phyloP scores from a whole-genome alignment of 345 rosid species.

The Salix viminalis region DNA sequence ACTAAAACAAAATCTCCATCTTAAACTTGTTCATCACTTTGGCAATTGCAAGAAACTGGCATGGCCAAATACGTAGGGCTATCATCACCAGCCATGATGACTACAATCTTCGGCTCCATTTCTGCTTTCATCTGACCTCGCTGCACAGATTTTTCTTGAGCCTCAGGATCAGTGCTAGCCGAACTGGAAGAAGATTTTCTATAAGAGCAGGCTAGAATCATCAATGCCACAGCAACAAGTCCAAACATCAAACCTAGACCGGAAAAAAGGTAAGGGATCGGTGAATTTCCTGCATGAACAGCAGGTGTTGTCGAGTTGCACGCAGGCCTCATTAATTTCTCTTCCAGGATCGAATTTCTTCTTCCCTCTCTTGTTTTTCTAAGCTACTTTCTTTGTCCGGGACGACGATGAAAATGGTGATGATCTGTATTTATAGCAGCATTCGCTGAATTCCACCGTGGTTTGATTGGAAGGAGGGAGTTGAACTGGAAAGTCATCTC shows the following conservation, averaged over 20 bases:
- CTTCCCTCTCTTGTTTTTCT: neutral
- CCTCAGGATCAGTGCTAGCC: neutral
- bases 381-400: neutral
- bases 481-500: neutral
- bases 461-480: slow-evolving; percentile 17
- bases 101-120: slow-evolving; percentile 64
- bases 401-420: neutral
- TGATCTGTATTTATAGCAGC: slow-evolving; percentile 22
- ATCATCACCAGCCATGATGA: slow-evolving; percentile 64
- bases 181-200: slow-evolving; percentile 12
- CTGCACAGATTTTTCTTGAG: slow-evolving; percentile 17
- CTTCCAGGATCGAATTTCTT: neutral
- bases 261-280: slow-evolving; percentile 46
- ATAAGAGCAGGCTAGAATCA: slow-evolving; percentile 47
- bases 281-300: slow-evolving; percentile 29
- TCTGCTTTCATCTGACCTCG: slow-evolving; percentile 29
- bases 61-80: slow-evolving; percentile 56
- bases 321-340: slow-evolving; percentile 34
- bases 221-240: slow-evolving; percentile 37
- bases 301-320: slow-evolving; percentile 19
- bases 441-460: slow-evolving; percentile 8
- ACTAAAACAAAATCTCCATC: neutral
- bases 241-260: slow-evolving; percentile 48
- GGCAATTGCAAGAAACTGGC: slow-evolving; percentile 19
- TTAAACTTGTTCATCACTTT: neutral